Percentiles rank a stretch among this genome's conserved stretches.
phyloP scores from a whole-genome alignment of 225 moss, liverwort and hornwort genomes.

The Ulota crispa region DNA sequence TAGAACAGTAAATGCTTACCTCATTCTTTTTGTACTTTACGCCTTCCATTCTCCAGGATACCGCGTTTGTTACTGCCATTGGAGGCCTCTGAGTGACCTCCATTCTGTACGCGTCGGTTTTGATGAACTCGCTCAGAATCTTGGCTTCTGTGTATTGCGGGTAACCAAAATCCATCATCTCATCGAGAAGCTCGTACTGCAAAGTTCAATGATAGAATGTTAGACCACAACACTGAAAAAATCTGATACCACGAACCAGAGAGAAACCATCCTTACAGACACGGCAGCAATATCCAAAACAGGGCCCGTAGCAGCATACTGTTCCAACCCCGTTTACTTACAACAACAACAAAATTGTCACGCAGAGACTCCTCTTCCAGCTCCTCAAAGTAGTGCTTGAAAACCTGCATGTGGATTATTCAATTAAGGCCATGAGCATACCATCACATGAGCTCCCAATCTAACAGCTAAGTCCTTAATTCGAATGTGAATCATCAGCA shows the following conservation, averaged over 20 bases:
- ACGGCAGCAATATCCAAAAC: background rate
- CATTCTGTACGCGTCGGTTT: conserved; percentile 98
- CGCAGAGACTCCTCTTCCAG: conserved; percentile 97
- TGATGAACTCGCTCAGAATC: conserved; percentile 95
- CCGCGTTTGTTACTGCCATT: conserved; percentile 99
- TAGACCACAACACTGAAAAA: background rate
- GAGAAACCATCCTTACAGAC: background rate
- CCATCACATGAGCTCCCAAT: conserved; percentile 11
- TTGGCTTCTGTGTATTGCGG: conserved; percentile 99
- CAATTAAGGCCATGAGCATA: background rate
- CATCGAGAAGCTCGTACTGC: conserved; percentile 98
- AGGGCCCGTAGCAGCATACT: background rate
- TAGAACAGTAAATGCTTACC: conserved; percentile 38
- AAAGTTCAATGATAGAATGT: conserved; percentile 16
- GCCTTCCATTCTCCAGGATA: conserved; percentile 99
- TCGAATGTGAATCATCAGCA: conserved; percentile 7
- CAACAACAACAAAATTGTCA: conserved; percentile 99
- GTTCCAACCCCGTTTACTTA: conserved; percentile 44
- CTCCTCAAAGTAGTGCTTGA: conserved; percentile 99
- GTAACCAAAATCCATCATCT: conserved; percentile 99
- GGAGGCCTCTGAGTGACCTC: conserved; percentile 94
- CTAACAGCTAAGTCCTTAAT: conserved; percentile 1
- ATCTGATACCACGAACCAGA: background rate
- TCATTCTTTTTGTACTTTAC: conserved; percentile 99
- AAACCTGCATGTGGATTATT: conserved; percentile 59